phyloP scores from a whole-genome alignment of 2,329 filamentous ascomycete genomes.

The Xylaria sp. region DNA sequence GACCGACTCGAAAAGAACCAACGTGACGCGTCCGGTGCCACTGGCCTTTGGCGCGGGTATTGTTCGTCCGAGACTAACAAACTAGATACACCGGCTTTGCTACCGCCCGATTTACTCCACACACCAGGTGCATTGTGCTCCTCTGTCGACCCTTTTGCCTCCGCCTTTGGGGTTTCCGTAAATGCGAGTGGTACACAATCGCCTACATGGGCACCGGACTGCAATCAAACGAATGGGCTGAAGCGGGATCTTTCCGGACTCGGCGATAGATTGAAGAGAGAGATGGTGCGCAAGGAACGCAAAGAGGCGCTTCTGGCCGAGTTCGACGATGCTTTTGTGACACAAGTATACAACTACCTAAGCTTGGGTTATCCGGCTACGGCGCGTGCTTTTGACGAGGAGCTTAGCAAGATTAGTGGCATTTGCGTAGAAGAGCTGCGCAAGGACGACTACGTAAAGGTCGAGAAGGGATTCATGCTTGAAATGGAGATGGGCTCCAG shows the following conservation, averaged over 20 bases:
- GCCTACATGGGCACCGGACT: conserved; percentile 37
- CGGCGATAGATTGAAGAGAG: conserved; percentile 56
- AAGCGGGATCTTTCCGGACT: conserved; percentile 58
- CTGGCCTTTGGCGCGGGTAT: conserved; percentile 79
- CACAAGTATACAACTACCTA: conserved; percentile 96
- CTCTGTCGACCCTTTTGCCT: conserved; percentile 50
- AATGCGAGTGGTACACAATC: conserved; percentile 50
- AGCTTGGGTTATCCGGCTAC: conserved; percentile 89
- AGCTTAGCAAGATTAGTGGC: conserved; percentile 80
- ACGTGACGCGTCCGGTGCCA: conserved; percentile 61
- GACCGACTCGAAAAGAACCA: conserved; percentile 53
- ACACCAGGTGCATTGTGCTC: conserved; percentile 54
- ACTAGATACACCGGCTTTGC: conserved; percentile 49
- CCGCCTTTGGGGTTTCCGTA: conserved; percentile 46
- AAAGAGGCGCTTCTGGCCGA: conserved; percentile 65
- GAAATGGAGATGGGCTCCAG: conserved; percentile 50
- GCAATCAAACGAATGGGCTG: conserved; percentile 28
- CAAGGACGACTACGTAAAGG: conserved; percentile 65
- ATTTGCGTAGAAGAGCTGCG: conserved; percentile 72
- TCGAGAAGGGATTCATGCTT: conserved; percentile 75
- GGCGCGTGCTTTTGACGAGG: conserved; percentile 81
- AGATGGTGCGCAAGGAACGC: conserved; percentile 56
- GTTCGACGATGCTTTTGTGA: conserved; percentile 84
- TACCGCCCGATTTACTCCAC: conserved; percentile 55
- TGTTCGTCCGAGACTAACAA: conserved; percentile 54